These are phyloP conservation scores for Triticum urartu DNA, from an alignment of 176 grass and related monocot genomes.

Conservation along the genomic window DNA sequence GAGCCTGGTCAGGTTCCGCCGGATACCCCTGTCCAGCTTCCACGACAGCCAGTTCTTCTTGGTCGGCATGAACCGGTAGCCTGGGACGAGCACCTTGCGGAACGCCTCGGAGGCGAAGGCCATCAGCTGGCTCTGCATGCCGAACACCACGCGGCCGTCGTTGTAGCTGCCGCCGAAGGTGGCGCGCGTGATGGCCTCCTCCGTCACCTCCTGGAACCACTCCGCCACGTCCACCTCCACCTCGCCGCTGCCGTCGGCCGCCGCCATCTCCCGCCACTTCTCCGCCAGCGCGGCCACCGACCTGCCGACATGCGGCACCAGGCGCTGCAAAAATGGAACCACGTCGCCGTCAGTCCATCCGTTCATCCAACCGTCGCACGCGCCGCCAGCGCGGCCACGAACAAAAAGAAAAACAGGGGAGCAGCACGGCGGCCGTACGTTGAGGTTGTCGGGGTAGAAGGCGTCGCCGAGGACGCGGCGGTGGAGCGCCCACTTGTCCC, in stretches of 20 bases:
- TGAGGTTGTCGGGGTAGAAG: slow-evolving; percentile 82
- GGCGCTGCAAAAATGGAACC: slow-evolving; percentile 35
- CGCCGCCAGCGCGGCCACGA: not conserved
- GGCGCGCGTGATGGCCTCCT: slow-evolving; percentile 69
- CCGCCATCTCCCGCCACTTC: slow-evolving; percentile 56
- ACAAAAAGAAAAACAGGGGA: not conserved
- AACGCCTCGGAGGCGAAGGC: slow-evolving; percentile 73
- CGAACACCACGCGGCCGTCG: slow-evolving; percentile 69
- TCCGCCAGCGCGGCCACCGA: slow-evolving; percentile 57
- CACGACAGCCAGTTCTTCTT: slow-evolving; percentile 73
- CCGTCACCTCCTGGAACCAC: slow-evolving; percentile 75
- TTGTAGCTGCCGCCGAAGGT: slow-evolving; percentile 77
- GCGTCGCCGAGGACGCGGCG: slow-evolving; percentile 59
- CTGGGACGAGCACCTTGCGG: slow-evolving; percentile 85
- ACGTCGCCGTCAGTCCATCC: not conserved
- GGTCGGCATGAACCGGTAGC: slow-evolving; percentile 85
- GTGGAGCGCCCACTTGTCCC: slow-evolving; percentile 84
- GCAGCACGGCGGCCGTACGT: slow-evolving; percentile 33
- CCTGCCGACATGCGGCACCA: slow-evolving; percentile 66
- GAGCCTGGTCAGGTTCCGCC: slow-evolving; percentile 48
- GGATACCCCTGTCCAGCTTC: slow-evolving; percentile 69
- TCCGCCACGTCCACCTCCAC: slow-evolving; percentile 84
- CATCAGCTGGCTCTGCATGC: slow-evolving; percentile 75
- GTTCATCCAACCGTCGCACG: not conserved
- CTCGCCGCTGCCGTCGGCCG: slow-evolving; percentile 35